phyloP scores from a whole-genome alignment of 768 basidiomycete species.

The Termitomyces sp. region DNA sequence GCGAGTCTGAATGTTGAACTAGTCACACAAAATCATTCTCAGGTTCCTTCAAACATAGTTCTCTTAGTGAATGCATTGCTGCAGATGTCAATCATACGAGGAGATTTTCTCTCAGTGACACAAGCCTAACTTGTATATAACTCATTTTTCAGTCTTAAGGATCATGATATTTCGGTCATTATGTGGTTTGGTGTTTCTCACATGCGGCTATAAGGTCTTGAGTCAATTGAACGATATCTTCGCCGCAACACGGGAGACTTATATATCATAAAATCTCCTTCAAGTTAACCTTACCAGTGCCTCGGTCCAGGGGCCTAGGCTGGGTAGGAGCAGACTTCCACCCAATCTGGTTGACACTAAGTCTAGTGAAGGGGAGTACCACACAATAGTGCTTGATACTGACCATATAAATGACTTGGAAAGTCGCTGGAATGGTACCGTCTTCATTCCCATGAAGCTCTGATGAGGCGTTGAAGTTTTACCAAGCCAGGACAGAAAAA shows the following conservation, averaged over 20 bases:
- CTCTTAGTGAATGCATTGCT: too few species aligned
- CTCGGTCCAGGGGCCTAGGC: slow-evolving; percentile 38
- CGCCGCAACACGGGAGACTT: not conserved
- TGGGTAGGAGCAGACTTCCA: slow-evolving; percentile 41
- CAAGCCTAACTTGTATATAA: too few species aligned
- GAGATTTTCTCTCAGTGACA: too few species aligned
- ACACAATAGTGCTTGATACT: slow-evolving; percentile 13
- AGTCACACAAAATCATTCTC: too few species aligned
- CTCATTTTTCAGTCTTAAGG: too few species aligned
- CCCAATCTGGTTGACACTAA: slow-evolving; percentile 28
- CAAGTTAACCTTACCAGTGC: slow-evolving; percentile 37
- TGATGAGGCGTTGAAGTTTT: slow-evolving; percentile 22
- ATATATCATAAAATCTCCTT: slow-evolving; percentile 31
- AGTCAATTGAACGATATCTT: too few species aligned
- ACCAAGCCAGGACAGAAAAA: not conserved
- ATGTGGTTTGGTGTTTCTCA: too few species aligned
- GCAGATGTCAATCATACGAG: too few species aligned
- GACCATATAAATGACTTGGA: slow-evolving; percentile 94
- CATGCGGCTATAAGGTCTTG: too few species aligned
- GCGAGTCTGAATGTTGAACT: too few species aligned
- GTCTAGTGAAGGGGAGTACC: not conserved
- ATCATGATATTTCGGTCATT: too few species aligned
- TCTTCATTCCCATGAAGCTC: slow-evolving; percentile 83
- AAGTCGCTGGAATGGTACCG: slow-evolving; percentile 87
- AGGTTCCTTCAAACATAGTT: too few species aligned